Base-by-base conservation (phyloP, 2,329 filamentous ascomycete genomes). In the Metarhizium rileyi region DNA sequence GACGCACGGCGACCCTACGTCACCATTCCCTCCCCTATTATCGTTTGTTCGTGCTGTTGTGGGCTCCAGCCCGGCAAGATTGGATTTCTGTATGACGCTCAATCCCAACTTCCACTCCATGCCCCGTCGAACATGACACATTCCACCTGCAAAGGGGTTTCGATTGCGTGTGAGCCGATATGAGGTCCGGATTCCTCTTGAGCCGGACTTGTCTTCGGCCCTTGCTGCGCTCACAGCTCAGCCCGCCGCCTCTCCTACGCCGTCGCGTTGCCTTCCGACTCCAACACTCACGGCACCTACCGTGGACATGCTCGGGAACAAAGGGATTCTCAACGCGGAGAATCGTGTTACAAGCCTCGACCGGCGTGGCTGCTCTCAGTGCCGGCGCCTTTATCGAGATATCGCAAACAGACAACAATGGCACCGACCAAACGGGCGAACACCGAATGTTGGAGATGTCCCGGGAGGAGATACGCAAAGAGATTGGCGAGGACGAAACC, bases 371-470 rank as follows among this genome's bases (percentile, higher is more conserved):
- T 1, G 65, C 67, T 0, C 63, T 83, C 9, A 79, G 73, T 7
- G 77, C 80, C 0, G 72, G 74, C 0, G 73, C 73, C 1, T 84
- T 84, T 61, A 70, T 83, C 41, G 70, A 76, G 57, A 64, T 83
- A 6, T 77, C 79, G 4, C 75, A 81, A 57, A 64, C 74, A 52
- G 74, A 80, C 40, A 75, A 79, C 54, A 65, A 57, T 35, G 70
- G 66, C 40, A 64, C 68, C 3, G 65, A 72, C 18, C 64, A 85
- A 61, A 95, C 90, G 3, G 80, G 81, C 25, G 90, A 96, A 69
- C 78, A 78, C 66, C 85, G 88, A 56, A 96, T 96, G 91, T 77
- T 96, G 14, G 80, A 90, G 63, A 81, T 77, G 2, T 96, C 90
- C 35, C 75, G 87, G 40, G 72, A 82, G 49, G 91, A 96, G 69